A percentile compares a stretch with the other conserved stretches of the same genome.
These are phyloP conservation scores for Dujonia santamariae DNA, from an alignment of 1,139 yeast species.

Conservation along the genomic window DNA sequence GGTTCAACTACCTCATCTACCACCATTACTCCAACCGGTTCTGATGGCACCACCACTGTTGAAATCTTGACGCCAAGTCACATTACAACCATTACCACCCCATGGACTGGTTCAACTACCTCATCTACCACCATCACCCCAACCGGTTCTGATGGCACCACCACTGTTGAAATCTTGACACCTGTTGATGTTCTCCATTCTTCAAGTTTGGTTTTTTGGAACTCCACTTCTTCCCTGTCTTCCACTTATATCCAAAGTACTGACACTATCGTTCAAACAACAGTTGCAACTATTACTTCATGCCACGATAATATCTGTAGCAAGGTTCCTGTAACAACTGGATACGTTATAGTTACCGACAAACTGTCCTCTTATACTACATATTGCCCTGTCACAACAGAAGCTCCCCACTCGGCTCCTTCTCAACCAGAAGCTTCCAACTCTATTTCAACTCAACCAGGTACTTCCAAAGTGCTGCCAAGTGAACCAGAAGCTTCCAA, in stretches of 20 bases:
- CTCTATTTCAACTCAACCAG: too few species aligned
- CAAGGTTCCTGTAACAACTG: conserved; percentile 34
- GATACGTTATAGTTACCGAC: conserved; percentile 28
- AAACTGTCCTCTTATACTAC: conserved; percentile 32
- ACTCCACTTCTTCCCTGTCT: conserved; percentile 9
- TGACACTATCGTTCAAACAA: conserved; percentile 12
- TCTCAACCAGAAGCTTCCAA: too few species aligned
- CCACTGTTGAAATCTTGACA: too few species aligned
- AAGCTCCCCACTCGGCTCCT: too few species aligned
- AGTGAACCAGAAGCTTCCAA: too few species aligned
- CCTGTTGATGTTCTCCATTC: too few species aligned
- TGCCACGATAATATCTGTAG: conserved; percentile 36
- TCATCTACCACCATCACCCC: too few species aligned
- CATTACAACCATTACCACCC: not conserved
- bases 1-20: conserved; percentile 8
- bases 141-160: too few species aligned
- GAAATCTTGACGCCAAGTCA: too few species aligned
- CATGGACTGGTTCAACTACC: conserved; percentile 5
- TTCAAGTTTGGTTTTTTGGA: conserved; percentile 4
- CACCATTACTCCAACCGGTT: not conserved
- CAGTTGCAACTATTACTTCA: conserved; percentile 41
- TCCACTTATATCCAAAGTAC: conserved; percentile 6
- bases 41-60: conserved; percentile 3
- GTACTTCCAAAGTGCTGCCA: too few species aligned
- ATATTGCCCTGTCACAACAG: conserved; percentile 32